These are phyloP conservation scores for Irpex sp. DNA, from an alignment of 1,284 basidiomycete species.

Conservation along the genomic window DNA sequence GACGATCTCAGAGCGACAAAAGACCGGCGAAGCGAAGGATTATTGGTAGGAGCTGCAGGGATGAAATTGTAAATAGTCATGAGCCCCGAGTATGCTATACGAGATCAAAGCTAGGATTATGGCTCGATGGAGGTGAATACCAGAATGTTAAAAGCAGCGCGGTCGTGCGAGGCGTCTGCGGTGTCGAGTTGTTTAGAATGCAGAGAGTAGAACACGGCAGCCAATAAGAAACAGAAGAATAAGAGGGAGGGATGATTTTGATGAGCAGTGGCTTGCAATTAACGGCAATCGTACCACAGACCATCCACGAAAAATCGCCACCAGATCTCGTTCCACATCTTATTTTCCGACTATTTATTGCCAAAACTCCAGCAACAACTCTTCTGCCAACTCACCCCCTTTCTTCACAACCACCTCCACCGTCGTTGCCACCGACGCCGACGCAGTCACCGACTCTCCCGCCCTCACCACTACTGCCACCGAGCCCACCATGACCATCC, in stretches of 20 bases:
- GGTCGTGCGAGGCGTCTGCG: neutral
- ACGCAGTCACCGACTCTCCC: too few species aligned
- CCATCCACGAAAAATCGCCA: constrained; percentile 1
- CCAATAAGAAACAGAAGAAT: neutral
- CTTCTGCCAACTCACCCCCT: constrained; percentile 1
- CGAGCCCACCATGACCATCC: constrained; percentile 27
- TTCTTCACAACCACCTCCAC: constrained; percentile 13
- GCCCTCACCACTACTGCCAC: neutral
- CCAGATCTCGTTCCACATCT: constrained; percentile 10
- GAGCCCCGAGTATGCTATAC: neutral
- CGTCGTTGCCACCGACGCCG: constrained; percentile 3
- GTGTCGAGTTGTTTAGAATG: neutral
- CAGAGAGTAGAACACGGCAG: neutral
- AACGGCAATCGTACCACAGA: constrained; percentile 7
- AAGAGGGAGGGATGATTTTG: neutral
- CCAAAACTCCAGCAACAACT: neutral
- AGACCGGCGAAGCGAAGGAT: neutral
- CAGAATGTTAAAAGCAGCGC: neutral
- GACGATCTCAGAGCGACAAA: neutral
- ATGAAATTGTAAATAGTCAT: neutral
- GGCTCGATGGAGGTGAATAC: neutral
- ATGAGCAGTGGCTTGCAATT: neutral
- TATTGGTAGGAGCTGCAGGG: too few species aligned
- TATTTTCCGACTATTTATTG: constrained; percentile 12
- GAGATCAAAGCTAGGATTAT: neutral